Percentiles rank a stretch among this genome's conserved stretches.
Conservation (phyloP, 1,139 yeast genomes). For the Taiozyma sp. region DNA sequence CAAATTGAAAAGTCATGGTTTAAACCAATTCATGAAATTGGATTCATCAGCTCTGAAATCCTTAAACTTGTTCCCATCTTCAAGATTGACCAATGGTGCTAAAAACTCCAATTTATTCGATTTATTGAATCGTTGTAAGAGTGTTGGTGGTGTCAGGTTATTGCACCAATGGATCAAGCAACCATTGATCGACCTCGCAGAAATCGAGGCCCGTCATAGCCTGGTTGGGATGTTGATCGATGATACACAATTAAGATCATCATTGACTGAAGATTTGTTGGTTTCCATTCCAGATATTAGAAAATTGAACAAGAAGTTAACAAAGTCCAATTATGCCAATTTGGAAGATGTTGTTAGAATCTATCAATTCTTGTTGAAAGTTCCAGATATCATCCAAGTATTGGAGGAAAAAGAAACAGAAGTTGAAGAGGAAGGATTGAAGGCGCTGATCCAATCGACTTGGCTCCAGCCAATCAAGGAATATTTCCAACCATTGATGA, state of each 20-base stretch:
- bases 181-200: constrained; percentile 63
- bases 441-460: constrained; percentile 36
- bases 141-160: constrained; percentile 78
- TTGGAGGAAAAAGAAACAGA: constrained; percentile 34
- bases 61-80: constrained; percentile 71
- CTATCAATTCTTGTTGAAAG: constrained; percentile 66
- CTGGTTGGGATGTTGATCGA: constrained; percentile 70
- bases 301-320: constrained; percentile 62
- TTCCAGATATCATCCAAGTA: constrained; percentile 61
- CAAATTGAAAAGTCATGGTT: constrained; percentile 58
- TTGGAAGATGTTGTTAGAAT: constrained; percentile 90
- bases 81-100: constrained; percentile 35
- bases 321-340: constrained; percentile 38
- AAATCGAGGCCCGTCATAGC: constrained; percentile 62
- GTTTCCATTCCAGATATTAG: constrained; percentile 78
- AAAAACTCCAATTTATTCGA: constrained; percentile 71
- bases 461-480: constrained; percentile 58
- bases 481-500: constrained; percentile 46
- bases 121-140: constrained; percentile 79
- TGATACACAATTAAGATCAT: constrained; percentile 60
- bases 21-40: constrained; percentile 75
- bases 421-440: constrained; percentile 24
- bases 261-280: constrained; percentile 62
- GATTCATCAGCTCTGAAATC: constrained; percentile 91
- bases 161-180: constrained; percentile 94